Evolutionary conservation across 1,284 basidiomycete species (phyloP).

Genomic region (Baeospora myosura): DNA sequence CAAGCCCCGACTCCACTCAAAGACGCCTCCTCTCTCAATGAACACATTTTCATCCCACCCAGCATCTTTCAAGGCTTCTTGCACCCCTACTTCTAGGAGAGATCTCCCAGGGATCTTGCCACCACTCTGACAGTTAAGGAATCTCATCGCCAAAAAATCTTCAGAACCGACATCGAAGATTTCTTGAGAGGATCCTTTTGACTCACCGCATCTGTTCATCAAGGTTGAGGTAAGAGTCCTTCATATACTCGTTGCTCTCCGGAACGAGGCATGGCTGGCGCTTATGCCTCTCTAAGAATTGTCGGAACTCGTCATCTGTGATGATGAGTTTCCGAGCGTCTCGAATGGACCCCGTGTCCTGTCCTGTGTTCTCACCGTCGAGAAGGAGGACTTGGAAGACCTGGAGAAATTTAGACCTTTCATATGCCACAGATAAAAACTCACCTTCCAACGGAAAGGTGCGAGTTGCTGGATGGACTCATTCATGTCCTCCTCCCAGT

Average conservation of each 20-base stretch:
- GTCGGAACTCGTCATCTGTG: too few relatives aligned
- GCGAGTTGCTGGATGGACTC: constrained; percentile 19
- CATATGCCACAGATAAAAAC: constrained; percentile 7
- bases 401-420: constrained; percentile 7
- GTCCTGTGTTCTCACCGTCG: constrained; percentile 25
- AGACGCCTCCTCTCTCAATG: constrained; percentile 27
- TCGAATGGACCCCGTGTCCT: constrained; percentile 22
- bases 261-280: constrained; percentile 14
- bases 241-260: constrained; percentile 31
- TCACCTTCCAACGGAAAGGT: constrained; percentile 28
- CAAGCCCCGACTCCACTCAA: constrained; percentile 25
- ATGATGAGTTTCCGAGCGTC: constrained; percentile 29
- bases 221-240: constrained; percentile 28
- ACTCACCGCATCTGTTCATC: constrained; percentile 29
- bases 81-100: constrained; percentile 29
- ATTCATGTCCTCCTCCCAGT: constrained; percentile 31
- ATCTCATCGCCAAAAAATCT: constrained; percentile 15
- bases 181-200: background rate
- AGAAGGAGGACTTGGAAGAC: constrained; percentile 30
- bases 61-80: constrained; percentile 25
- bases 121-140: constrained; percentile 24
- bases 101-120: constrained; percentile 25
- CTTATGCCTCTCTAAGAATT: too few relatives aligned
- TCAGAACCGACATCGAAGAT: background rate
- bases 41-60: constrained; percentile 29